Evolutionary conservation across 1,139 yeast genomes (phyloP).

Genomic region (Suhomyces choctaworum): DNA sequence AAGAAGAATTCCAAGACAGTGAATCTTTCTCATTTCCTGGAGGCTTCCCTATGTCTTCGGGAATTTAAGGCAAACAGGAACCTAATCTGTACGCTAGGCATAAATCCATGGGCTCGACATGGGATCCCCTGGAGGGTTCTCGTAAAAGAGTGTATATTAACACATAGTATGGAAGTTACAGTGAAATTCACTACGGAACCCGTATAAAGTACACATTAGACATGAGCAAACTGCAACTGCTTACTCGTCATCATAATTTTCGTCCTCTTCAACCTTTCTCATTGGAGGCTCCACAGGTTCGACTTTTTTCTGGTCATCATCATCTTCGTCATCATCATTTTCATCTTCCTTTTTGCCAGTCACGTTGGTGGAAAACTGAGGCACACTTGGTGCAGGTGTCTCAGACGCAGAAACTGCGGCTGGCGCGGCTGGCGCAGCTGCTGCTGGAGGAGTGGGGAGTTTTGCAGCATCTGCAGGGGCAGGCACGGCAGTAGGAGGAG

Average conservation of each 20-base stretch:
- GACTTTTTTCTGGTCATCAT: constrained; percentile 25
- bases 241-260: constrained; percentile 65
- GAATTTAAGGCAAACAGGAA: too few species aligned
- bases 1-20: constrained; percentile 5
- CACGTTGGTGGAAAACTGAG: constrained; percentile 27
- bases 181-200: background rate
- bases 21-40: constrained; percentile 8
- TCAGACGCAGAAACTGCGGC: constrained; percentile 8
- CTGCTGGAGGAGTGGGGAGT: constrained; percentile 4
- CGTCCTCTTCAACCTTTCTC: constrained; percentile 79
- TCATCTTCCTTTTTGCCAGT: constrained; percentile 22
- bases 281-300: constrained; percentile 62
- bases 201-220: too few species aligned
- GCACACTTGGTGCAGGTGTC: constrained; percentile 14
- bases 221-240: too few species aligned
- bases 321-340: constrained; percentile 43
- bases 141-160: constrained; percentile 8
- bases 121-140: background rate
- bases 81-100: background rate
- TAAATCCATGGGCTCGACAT: background rate
- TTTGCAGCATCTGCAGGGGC: constrained; percentile 5
- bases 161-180: constrained; percentile 8
- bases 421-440: constrained; percentile 7
- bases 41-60: constrained; percentile 2
- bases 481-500: constrained; percentile 8